Evolutionary conservation across 257 asterid genomes (phyloP).

Genomic region (Capsicum baccatum): DNA sequence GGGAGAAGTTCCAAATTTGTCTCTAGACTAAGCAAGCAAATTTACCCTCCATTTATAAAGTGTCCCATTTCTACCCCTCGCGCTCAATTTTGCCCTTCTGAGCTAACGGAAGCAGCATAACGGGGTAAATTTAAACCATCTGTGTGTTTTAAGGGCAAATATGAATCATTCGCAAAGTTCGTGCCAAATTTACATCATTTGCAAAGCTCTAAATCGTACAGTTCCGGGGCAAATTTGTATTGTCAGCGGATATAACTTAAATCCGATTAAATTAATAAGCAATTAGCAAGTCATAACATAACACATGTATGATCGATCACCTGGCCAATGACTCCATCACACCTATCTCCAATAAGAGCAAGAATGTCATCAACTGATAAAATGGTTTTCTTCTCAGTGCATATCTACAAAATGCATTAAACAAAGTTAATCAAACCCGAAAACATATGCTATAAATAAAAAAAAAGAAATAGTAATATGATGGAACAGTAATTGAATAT

Average conservation of each 20-base stretch:
- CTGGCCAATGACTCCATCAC: slow-evolving; percentile 98
- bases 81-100: neutral
- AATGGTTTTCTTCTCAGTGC: slow-evolving; percentile 87
- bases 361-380: slow-evolving; percentile 90
- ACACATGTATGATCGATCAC: slow-evolving; percentile 36
- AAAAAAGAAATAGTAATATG: neutral
- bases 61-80: neutral
- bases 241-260: neutral
- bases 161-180: neutral
- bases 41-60: neutral
- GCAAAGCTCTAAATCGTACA: neutral
- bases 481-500: neutral
- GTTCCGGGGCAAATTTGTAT: too few species aligned
- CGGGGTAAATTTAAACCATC: neutral
- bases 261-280: neutral
- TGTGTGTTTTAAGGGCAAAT: neutral
- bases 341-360: slow-evolving; percentile 77
- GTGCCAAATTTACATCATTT: neutral
- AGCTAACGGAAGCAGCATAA: neutral
- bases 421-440: neutral
- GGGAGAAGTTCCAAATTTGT: neutral
- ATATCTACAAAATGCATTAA: slow-evolving; percentile 50
- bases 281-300: neutral
- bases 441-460: too few species aligned
- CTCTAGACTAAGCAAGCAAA: neutral